Evolutionary conservation across 2,329 filamentous ascomycete species (phyloP), one percentile per base, ranked within the genome.

Genomic region (Xylaria sp.): DNA sequence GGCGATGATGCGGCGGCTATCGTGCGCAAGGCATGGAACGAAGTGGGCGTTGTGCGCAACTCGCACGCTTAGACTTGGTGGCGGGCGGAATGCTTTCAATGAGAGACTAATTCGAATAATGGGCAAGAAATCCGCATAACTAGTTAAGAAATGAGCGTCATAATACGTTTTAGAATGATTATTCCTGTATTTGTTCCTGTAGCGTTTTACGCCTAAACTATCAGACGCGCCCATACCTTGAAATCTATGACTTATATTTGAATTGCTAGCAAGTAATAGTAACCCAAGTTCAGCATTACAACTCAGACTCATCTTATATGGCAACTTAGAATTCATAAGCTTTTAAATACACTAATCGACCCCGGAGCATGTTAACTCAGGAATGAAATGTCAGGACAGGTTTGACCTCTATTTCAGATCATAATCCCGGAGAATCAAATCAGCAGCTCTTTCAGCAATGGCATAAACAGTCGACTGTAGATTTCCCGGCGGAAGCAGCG

Each of bases 21-120:
- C 56, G 81, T 86, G 3, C 80, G 80, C 56, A 79, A 83, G 62
- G 83, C 84, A 7, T 87, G 84, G 85, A 79, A 76, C 49, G 80
- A 83, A 25, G 85, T 86, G 20, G 85, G 84, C 7, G 84, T 86
- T 31, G 70, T 72, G 33, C 72, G 78, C 48, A 80, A 79, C 75
- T 75, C 60, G 36, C 71, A 70, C 57, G 69, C 69, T 6, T 72
- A 69, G 57, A 48, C 7, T 48, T n/a, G n/a, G 7, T 20, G 43
- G 18, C 7, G 7, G 43, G 43, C n/a, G n/a, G 43, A n/a, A 43
- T 18, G 41, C 41, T 13, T 43, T 43, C 13, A 18, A 2, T 43
- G 5, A 13, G n/a, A n/a, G n/a, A n/a, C n/a, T n/a, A n/a, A n/a
- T n/a, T n/a, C n/a, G n/a, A n/a, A n/a, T n/a, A n/a, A n/a, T n/a